Conservation (phyloP, 768 basidiomycete species). For the Pleurotus tuoliensis region DNA sequence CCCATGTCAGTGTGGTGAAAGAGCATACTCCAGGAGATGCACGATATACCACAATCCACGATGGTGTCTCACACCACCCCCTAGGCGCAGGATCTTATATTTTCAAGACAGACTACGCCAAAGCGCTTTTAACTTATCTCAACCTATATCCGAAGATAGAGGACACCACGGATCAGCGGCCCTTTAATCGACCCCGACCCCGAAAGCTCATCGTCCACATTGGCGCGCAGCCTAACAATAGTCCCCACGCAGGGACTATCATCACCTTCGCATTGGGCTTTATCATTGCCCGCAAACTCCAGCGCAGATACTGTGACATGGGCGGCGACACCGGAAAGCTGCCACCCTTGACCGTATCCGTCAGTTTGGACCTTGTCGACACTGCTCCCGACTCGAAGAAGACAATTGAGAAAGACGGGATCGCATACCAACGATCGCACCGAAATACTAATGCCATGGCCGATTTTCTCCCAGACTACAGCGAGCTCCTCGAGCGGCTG, state of each 20-base stretch:
- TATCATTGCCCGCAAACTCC: slow-evolving; percentile 18
- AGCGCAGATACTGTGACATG: background rate
- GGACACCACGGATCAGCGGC: background rate
- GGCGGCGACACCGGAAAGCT: background rate
- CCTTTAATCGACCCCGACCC: background rate
- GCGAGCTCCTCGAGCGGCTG: slow-evolving; percentile 13
- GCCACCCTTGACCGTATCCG: slow-evolving; percentile 9
- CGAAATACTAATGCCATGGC: slow-evolving; percentile 15
- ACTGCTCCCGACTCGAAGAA: slow-evolving; percentile 17
- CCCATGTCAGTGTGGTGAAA: background rate
- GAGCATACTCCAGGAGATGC: background rate
- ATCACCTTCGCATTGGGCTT: slow-evolving; percentile 22
- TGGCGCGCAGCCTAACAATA: slow-evolving; percentile 29
- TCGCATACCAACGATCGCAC: slow-evolving; percentile 22
- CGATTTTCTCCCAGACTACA: slow-evolving; percentile 18
- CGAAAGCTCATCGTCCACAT: slow-evolving; percentile 14
- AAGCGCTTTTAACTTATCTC: slow-evolving; percentile 10
- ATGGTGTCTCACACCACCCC: slow-evolving; percentile 20
- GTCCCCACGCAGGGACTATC: slow-evolving; percentile 26
- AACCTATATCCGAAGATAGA: slow-evolving; percentile 1
- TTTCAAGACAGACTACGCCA: slow-evolving; percentile 11
- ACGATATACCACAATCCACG: slow-evolving; percentile 10
- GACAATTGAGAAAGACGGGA: slow-evolving; percentile 9
- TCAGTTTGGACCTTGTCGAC: slow-evolving; percentile 25
- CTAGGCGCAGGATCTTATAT: slow-evolving; percentile 21